Evolutionary conservation across 768 basidiomycete genomes (phyloP).

Genomic region (Pulveroboletus frians): DNA sequence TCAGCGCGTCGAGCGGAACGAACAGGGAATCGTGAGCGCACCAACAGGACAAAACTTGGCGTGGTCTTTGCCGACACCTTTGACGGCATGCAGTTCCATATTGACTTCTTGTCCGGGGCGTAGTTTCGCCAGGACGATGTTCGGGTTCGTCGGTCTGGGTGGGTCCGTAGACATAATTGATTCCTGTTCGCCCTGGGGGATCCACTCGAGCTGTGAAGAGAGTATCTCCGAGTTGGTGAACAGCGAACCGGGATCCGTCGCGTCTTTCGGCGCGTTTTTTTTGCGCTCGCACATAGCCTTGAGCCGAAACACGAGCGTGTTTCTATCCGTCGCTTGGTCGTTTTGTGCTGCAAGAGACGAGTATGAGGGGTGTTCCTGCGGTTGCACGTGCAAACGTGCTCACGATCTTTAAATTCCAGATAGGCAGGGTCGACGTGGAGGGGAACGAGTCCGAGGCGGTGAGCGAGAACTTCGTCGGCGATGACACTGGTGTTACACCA

Average conservation of each 20-base stretch:
- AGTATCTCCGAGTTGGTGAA: constrained; percentile 69
- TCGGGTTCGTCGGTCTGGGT: constrained; percentile 65
- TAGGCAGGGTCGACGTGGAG: constrained; percentile 78
- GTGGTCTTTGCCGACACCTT: constrained; percentile 90
- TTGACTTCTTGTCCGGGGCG: constrained; percentile 86
- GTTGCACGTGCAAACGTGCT: constrained; percentile 5
- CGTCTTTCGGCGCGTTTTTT: constrained; percentile 46
- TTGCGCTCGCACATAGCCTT: constrained; percentile 61
- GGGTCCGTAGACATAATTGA: constrained; percentile 47
- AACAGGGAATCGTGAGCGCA: constrained; percentile 30
- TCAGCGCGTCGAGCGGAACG: background rate
- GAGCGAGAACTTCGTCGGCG: constrained; percentile 88
- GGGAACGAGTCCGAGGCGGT: constrained; percentile 89
- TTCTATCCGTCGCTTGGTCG: constrained; percentile 76
- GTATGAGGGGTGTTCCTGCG: background rate
- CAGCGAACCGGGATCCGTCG: constrained; percentile 53
- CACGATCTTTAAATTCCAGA: constrained; percentile 51
- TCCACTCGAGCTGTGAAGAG: constrained; percentile 68
- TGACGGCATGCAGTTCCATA: constrained; percentile 85
- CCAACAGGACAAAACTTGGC: constrained; percentile 97
- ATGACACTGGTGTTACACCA: constrained; percentile 95
- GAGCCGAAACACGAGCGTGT: constrained; percentile 86
- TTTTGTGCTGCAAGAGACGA: constrained; percentile 29
- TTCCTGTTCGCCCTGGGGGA: constrained; percentile 77
- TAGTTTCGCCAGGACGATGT: constrained; percentile 88